Base-by-base conservation (phyloP, 192 early-diverging fungal species). In the Coemansia sp. region DNA sequence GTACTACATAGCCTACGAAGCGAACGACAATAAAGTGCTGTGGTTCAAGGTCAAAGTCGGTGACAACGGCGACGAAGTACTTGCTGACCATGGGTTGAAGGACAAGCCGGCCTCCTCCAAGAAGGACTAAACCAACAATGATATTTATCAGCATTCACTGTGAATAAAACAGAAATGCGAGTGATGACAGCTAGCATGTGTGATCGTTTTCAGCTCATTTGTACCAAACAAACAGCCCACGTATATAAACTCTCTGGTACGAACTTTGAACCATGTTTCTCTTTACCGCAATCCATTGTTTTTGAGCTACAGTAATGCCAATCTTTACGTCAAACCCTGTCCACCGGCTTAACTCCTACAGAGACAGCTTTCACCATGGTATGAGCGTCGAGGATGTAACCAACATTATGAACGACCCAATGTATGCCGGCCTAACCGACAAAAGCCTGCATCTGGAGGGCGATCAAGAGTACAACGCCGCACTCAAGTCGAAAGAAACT, bases 41-140 rank as follows among this genome's bases (percentile, higher is more conserved):
- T 81, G 79, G 79, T 74, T 81, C 74, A 55, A 81, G 13, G 67
- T 81, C 18, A 29, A 76, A 50, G 65, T 75, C 9, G 62, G 24
- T 18, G 8, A 50, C 1, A 36, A 73, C 4, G 71, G 68, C 44
- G 52, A 74, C n/a, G 79, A 81, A 39, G 36, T 71, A 33, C 16
- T 81, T 31, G 33, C 44, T 0, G 55, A 61, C 2, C 66, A 58
- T 36, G 70, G 74, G 64, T 65, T 71, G 66, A 61, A 62, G 38
- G 18, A 63, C 8, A 34, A 53, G 29, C 2, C 24, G 1, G 62
- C 29, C n/a, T 58, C 2, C 16, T 16, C 16, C 3, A 33, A 15
- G 3, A 36, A 34, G 13, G 29, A 18, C 55, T 31, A 34, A 5
- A 34, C 31, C n/a, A 33, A 15, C 5, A 58, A 34, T 33, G 29